These are phyloP conservation scores for Mucor circinelloides DNA, from an alignment of 371 early-diverging fungal species.

Conservation along the genomic window DNA sequence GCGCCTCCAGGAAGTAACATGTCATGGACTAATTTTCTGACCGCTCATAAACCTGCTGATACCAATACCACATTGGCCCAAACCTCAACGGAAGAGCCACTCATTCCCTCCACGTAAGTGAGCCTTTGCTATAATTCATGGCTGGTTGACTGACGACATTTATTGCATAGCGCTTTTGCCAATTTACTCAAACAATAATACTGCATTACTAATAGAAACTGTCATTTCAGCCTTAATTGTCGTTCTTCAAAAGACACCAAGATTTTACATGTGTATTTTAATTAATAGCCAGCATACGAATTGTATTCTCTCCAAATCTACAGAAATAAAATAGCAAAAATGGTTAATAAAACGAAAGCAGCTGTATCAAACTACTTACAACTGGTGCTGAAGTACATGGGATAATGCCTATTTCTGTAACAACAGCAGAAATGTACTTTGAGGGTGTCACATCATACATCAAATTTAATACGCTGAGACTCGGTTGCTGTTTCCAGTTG, in stretches of 20 bases:
- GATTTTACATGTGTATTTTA: not conserved
- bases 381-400: conserved; percentile 89
- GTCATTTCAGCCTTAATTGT: not conserved
- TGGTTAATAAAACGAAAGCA: not conserved
- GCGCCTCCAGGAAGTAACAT: conserved; percentile 25
- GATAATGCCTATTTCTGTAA: conserved; percentile 94
- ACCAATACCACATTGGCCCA: not conserved
- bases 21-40: conserved; percentile 20
- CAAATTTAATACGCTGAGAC: conserved; percentile 79
- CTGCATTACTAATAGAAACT: not conserved
- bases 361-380: conserved; percentile 34
- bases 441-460: conserved; percentile 93
- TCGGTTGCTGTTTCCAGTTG: conserved; percentile 61
- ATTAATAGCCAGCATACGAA: conserved; percentile 12
- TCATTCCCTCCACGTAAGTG: conserved; percentile 4
- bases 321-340: not conserved
- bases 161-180: conserved; percentile 1
- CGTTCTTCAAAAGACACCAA: not conserved
- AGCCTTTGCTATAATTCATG: not conserved
- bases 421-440: conserved; percentile 82
- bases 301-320: conserved; percentile 48
- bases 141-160: not conserved
- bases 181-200: not conserved
- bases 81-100: conserved; percentile 3
- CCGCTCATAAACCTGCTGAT: conserved; percentile 1